Percentiles rank a stretch among this genome's conserved stretches.
Evolutionary conservation across 2,329 filamentous ascomycete genomes (phyloP).

Genomic region (Diaporthe eres): DNA sequence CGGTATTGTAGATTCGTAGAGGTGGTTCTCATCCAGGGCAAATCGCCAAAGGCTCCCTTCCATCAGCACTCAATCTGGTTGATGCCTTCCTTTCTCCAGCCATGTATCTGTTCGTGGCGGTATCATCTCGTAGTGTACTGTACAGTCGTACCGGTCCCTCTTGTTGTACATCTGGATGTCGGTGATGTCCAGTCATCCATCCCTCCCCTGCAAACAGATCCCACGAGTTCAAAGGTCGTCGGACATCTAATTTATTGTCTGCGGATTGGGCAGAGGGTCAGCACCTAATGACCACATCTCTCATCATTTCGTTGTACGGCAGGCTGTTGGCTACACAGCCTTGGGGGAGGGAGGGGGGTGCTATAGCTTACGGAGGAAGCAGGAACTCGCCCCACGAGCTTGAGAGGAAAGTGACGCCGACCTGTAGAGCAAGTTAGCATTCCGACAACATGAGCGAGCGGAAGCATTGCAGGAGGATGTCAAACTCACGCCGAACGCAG

Average conservation of each 20-base stretch:
- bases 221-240: not conserved
- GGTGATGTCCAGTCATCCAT: not conserved
- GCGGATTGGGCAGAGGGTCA: not conserved
- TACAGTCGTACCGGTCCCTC: not conserved
- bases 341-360: not conserved
- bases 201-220: not conserved
- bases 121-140: constrained; percentile 5
- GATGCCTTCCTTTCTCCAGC: not conserved
- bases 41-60: not conserved
- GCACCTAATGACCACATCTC: not conserved
- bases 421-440: constrained; percentile 52
- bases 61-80: not conserved
- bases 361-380: constrained; percentile 61
- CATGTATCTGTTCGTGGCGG: not conserved
- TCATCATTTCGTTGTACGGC: not conserved
- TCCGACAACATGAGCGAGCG: too few relatives aligned
- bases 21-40: not conserved
- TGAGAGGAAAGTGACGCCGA: constrained; percentile 71
- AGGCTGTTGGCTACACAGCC: not conserved
- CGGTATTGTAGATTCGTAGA: constrained; percentile 18
- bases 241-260: constrained; percentile 2
- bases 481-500: constrained; percentile 69
- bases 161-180: constrained; percentile 24
- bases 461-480: not conserved
- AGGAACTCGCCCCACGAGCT: constrained; percentile 72